These are phyloP conservation scores for Zea luxurians DNA, from an alignment of 176 grass and related monocot species.

Conservation along the genomic window DNA sequence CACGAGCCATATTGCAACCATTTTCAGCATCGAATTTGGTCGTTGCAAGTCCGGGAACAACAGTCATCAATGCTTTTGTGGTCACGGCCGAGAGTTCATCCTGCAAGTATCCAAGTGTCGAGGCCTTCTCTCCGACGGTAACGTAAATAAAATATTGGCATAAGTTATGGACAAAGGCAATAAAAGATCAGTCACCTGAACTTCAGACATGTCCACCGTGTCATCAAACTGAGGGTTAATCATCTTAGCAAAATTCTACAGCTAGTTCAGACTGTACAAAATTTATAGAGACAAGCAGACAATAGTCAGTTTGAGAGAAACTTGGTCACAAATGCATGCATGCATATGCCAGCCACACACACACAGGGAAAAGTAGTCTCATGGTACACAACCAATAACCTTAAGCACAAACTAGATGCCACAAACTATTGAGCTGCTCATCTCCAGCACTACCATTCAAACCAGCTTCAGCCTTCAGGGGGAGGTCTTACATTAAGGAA, in stretches of 20 bases:
- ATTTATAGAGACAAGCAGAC: slow-evolving; percentile 26
- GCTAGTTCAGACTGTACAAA: slow-evolving; percentile 80
- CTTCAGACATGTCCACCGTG: slow-evolving; percentile 95
- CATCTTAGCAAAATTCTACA: slow-evolving; percentile 92
- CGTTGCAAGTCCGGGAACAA: slow-evolving; percentile 97
- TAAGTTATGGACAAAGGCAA: not conserved
- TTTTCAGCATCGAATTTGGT: too few species aligned
- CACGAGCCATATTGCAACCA: too few species aligned
- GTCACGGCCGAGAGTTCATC: slow-evolving; percentile 93
- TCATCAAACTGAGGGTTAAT: slow-evolving; percentile 82
- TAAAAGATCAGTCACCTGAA: slow-evolving; percentile 65
- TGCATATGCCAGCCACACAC: too few species aligned
- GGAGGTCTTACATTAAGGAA: too few species aligned
- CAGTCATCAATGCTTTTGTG: slow-evolving; percentile 92
- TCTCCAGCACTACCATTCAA: slow-evolving; percentile 4
- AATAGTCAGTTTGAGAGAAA: slow-evolving; percentile 6
- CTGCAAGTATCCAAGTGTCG: slow-evolving; percentile 48
- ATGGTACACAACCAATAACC: slow-evolving; percentile 13
- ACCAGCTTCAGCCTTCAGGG: slow-evolving; percentile 1
- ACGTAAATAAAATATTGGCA: slow-evolving; percentile 25
- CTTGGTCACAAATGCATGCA: not conserved
- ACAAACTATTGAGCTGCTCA: not conserved
- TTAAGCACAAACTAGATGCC: not conserved
- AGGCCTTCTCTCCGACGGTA: slow-evolving; percentile 19
- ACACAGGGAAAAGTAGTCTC: not conserved